Base-by-base conservation (phyloP, 345 rosid genomes). In the Eucalyptus dawsonii region DNA sequence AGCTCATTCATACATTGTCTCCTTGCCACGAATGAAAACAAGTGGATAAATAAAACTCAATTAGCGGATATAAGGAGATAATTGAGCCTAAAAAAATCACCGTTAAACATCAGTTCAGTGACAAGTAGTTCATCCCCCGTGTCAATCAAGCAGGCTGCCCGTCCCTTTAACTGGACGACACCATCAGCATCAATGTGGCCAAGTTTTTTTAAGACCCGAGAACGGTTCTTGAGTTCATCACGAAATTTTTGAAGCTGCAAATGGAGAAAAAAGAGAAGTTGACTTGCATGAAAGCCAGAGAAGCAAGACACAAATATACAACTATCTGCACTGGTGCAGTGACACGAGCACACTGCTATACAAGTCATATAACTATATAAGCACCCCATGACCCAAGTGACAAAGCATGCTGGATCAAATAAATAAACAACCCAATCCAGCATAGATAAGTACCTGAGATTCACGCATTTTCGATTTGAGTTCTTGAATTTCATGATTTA, bases 71-170 rank as follows among this genome's bases (percentile, higher is more conserved):
- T 50, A 53, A 89, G 42, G 72, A 89, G 87, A 91, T 45, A 88
- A 53, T 8, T 25, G 50, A 81, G 88, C 69, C 80, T 88, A 37
- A 62, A 45, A 45, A 31, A 62, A 86, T 90, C 92, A 97, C 99
- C 99, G 91, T 98, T 98, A 80, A 98, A 98, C 99, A 98, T 98
- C 89, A 97, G 95, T 90, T 97, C 99, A 58, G 99, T 98, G 88
- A 98, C 99, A 90, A 98, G 99, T 69, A 98, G 93, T 93, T 98
- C 99, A 91, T 98, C 99, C 92, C 99, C 99, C 40, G 99, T 98
- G 93, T 98, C 99, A 90, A 98, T 95, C 95, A 98, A 95, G 93
- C 99, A 98, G 88, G 99, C 99, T 92, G 99, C 99, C 89, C 99
- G 93, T 89, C 99, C 99, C 93, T 97, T 98, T 86, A 98, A 89